Percentiles rank a stretch among this genome's conserved stretches.
Evolutionary conservation across 768 basidiomycete species (phyloP).

Genomic region (Pulveroboletus ravenelii): DNA sequence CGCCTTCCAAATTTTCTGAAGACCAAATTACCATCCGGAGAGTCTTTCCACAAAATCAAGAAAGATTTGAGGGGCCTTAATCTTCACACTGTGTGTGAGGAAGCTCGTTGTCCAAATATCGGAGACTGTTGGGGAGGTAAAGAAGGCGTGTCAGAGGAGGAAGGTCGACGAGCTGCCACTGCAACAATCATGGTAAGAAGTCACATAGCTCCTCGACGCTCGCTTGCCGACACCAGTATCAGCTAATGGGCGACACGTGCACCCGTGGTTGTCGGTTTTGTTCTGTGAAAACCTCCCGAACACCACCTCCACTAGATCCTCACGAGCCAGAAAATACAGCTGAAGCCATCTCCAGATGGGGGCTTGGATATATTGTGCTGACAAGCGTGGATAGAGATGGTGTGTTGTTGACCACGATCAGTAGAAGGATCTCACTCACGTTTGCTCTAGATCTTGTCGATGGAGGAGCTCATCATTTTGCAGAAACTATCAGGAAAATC

Average conservation of each 20-base stretch:
- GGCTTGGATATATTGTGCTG: conserved; percentile 94
- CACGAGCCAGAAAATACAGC: conserved; percentile 98
- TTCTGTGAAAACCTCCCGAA: conserved; percentile 87
- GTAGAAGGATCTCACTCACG: neutral
- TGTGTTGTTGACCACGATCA: conserved; percentile 33
- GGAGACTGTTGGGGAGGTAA: conserved; percentile 99
- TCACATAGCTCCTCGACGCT: neutral
- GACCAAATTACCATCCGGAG: conserved; percentile 86
- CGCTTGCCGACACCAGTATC: conserved; percentile 7
- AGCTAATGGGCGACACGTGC: conserved; percentile 99
- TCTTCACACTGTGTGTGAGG: conserved; percentile 96
- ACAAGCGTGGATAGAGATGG: conserved; percentile 97
- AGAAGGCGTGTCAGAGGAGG: conserved; percentile 56
- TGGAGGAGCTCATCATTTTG: conserved; percentile 91
- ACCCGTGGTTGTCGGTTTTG: conserved; percentile 98
- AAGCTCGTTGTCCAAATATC: conserved; percentile 97
- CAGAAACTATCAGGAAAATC: conserved; percentile 90
- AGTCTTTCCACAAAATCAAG: conserved; percentile 89
- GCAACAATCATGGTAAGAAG: conserved; percentile 92
- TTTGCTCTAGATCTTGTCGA: conserved; percentile 74
- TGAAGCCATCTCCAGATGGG: conserved; percentile 97
- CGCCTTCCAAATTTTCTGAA: conserved; percentile 85
- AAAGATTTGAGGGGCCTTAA: conserved; percentile 88
- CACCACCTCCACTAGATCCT: conserved; percentile 87
- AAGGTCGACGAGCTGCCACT: conserved; percentile 79